Conservation (phyloP, 1,284 basidiomycete species). For the Austroboletus novae-zelandiae region DNA sequence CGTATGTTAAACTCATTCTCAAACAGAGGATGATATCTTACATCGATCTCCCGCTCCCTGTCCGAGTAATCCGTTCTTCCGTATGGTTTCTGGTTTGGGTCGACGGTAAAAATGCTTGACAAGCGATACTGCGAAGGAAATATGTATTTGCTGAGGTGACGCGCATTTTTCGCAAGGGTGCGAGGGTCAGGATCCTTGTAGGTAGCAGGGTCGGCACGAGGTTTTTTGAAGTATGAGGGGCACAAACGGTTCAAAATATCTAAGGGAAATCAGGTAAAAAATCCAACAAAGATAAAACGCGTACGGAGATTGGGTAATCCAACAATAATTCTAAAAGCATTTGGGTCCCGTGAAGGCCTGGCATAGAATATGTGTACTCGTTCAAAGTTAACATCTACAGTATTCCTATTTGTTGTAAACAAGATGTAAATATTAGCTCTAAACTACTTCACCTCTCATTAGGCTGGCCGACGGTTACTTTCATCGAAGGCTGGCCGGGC, state of each 20-base stretch:
- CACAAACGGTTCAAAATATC: slow-evolving; percentile 61
- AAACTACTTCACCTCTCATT: slow-evolving; percentile 21
- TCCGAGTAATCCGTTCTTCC: slow-evolving; percentile 54
- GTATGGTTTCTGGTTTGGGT: slow-evolving; percentile 25
- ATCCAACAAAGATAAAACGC: slow-evolving; percentile 16
- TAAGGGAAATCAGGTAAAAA: slow-evolving; percentile 29
- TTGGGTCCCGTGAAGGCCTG: slow-evolving; percentile 49
- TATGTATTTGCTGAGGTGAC: slow-evolving; percentile 77
- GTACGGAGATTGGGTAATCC: slow-evolving; percentile 71
- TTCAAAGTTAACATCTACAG: slow-evolving; percentile 54
- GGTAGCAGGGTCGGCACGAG: slow-evolving; percentile 19
- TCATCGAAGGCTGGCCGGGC: slow-evolving; percentile 4
- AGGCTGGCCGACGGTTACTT: slow-evolving; percentile 9
- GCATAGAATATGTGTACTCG: slow-evolving; percentile 69
- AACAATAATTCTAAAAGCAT: slow-evolving; percentile 46
- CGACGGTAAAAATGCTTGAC: slow-evolving; percentile 49
- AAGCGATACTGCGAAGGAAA: slow-evolving; percentile 79
- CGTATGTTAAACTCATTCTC: not conserved
- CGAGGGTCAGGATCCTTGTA: slow-evolving; percentile 43
- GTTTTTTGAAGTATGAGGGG: slow-evolving; percentile 39
- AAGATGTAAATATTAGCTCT: not conserved
- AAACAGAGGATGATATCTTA: slow-evolving; percentile 18
- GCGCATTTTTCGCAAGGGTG: slow-evolving; percentile 46
- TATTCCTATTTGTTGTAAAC: slow-evolving; percentile 34
- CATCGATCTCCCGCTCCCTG: slow-evolving; percentile 73